phyloP scores from a whole-genome alignment of 345 rosid genomes.

The Salix arbutifolia region DNA sequence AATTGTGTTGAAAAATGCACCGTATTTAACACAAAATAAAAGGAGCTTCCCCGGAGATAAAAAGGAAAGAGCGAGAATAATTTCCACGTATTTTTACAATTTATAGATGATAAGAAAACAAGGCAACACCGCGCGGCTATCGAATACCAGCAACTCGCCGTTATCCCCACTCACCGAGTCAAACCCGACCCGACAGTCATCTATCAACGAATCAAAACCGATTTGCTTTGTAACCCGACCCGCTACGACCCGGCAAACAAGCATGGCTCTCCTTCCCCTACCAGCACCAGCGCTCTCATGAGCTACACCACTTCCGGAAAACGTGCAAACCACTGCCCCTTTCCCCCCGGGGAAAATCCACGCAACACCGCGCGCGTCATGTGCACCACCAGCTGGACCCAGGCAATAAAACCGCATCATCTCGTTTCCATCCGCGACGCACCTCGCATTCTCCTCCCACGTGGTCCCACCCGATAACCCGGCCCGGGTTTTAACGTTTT shows the following conservation, averaged over 20 bases:
- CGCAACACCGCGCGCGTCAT: slow-evolving; percentile 30
- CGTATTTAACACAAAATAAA: slow-evolving; percentile 2
- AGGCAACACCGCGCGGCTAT: slow-evolving; percentile 84
- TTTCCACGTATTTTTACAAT: slow-evolving; percentile 50
- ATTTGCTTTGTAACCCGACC: slow-evolving; percentile 66
- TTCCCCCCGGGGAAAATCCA: slow-evolving; percentile 58
- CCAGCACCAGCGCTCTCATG: slow-evolving; percentile 85
- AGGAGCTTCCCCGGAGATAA: slow-evolving; percentile 2
- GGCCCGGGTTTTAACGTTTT: slow-evolving; percentile 54
- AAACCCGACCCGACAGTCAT: slow-evolving; percentile 43
- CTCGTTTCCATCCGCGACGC: slow-evolving; percentile 93
- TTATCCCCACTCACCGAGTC: slow-evolving; percentile 84
- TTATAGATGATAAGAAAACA: slow-evolving; percentile 91
- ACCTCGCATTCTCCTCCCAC: slow-evolving; percentile 73
- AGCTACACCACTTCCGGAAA: slow-evolving; percentile 70
- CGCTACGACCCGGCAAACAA: slow-evolving; percentile 87
- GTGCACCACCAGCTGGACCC: slow-evolving; percentile 50
- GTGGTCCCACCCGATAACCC: slow-evolving; percentile 26
- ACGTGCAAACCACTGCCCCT: slow-evolving; percentile 64
- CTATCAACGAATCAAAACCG: slow-evolving; percentile 43
- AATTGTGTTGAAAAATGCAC: slow-evolving; percentile 50
- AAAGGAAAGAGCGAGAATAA: not conserved
- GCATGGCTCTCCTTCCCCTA: slow-evolving; percentile 81
- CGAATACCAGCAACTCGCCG: slow-evolving; percentile 84
- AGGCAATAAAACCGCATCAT: slow-evolving; percentile 85